Conservation (phyloP, 352 stramenopile species). For the Phytophthora cajani region DNA sequence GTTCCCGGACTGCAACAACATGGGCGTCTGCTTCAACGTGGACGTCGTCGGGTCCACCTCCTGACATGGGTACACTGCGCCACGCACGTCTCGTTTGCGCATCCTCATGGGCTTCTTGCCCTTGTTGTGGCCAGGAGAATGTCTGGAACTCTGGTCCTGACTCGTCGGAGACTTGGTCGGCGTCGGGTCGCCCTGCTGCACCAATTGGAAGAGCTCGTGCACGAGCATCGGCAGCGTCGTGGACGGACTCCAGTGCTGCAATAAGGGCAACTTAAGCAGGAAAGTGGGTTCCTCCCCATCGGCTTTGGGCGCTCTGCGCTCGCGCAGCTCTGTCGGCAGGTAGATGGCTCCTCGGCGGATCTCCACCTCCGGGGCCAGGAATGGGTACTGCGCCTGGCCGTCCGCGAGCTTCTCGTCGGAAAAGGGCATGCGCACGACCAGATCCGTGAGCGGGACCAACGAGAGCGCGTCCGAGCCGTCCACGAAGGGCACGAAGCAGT, state of each 20-base stretch:
- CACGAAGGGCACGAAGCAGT: slow-evolving; percentile 80
- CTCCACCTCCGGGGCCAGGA: slow-evolving; percentile 56
- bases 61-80: slow-evolving; percentile 71
- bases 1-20: slow-evolving; percentile 76
- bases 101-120: slow-evolving; percentile 58
- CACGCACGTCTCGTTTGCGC: slow-evolving; percentile 74
- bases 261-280: slow-evolving; percentile 54
- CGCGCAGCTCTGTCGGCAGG: slow-evolving; percentile 57
- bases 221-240: slow-evolving; percentile 79
- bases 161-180: slow-evolving; percentile 30
- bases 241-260: slow-evolving; percentile 79
- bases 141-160: slow-evolving; percentile 10
- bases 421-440: slow-evolving; percentile 72
- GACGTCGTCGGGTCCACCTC: slow-evolving; percentile 69
- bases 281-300: slow-evolving; percentile 39
- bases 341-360: slow-evolving; percentile 59
- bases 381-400: slow-evolving; percentile 66
- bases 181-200: slow-evolving; percentile 62
- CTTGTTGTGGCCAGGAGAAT: neutral
- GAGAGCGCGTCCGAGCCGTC: slow-evolving; percentile 71
- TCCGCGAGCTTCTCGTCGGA: slow-evolving; percentile 25
- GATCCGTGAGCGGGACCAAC: slow-evolving; percentile 63
- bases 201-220: slow-evolving; percentile 65
- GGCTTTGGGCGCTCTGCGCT: slow-evolving; percentile 12
- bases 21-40: slow-evolving; percentile 58